Percentiles rank a stretch among this genome's conserved stretches.
Evolutionary conservation across 164 flowering plant species (phyloP).

Genomic region (Cinnamomum chago): DNA sequence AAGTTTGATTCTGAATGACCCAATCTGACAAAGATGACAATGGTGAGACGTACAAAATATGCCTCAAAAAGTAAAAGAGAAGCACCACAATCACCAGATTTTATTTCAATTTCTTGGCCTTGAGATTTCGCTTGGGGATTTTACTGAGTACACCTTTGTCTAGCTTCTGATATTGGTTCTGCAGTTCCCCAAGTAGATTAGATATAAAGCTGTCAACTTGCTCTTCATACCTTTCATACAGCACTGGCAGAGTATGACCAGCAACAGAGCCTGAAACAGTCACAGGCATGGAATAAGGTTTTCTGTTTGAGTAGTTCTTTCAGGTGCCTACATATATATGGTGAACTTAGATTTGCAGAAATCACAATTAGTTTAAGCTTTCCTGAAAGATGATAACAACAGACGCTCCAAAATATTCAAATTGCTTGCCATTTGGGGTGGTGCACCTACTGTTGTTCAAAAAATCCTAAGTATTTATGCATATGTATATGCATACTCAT

Average conservation of each 20-base stretch:
- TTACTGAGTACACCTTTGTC: slow-evolving; percentile 61
- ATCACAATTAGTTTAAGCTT: too few relatives aligned
- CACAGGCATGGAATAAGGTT: background rate
- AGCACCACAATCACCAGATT: background rate
- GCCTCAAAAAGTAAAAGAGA: background rate
- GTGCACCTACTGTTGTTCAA: too few relatives aligned
- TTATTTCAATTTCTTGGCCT: slow-evolving; percentile 56
- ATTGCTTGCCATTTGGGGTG: too few relatives aligned
- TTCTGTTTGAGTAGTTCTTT: too few relatives aligned
- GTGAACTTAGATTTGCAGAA: too few relatives aligned
- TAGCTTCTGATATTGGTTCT: slow-evolving; percentile 51
- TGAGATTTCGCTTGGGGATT: slow-evolving; percentile 51
- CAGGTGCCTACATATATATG: too few relatives aligned
- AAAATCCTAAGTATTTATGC: too few relatives aligned
- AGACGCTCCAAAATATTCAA: too few relatives aligned
- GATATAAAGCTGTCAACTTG: slow-evolving; percentile 59
- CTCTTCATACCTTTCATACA: slow-evolving; percentile 85
- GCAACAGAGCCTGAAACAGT: slow-evolving; percentile 67
- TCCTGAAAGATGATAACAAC: too few relatives aligned
- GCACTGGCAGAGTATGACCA: slow-evolving; percentile 84
- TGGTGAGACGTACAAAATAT: too few relatives aligned
- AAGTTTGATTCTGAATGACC: background rate
- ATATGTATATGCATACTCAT: too few relatives aligned
- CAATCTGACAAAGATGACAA: background rate
- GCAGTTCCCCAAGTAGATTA: slow-evolving; percentile 44